Percentiles rank a stretch among this genome's conserved stretches.
These are phyloP conservation scores for Aspergillus ostianus DNA, from an alignment of 495 filamentous ascomycete genomes.

Conservation along the genomic window DNA sequence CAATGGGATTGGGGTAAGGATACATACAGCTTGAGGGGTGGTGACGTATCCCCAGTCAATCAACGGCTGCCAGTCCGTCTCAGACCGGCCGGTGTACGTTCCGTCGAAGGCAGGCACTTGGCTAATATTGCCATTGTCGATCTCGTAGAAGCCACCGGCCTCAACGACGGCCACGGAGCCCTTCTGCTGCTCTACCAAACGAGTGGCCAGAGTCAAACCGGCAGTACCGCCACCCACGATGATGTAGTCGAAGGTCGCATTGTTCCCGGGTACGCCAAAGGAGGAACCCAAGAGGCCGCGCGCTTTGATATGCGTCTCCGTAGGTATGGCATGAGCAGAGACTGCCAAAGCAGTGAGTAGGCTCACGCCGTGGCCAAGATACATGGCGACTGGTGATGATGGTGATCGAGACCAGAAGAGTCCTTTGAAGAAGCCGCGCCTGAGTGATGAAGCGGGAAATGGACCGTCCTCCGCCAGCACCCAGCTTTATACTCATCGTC, in stretches of 20 bases:
- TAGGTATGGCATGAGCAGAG: neutral
- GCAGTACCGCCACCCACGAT: constrained; percentile 52
- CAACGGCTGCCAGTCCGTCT: constrained; percentile 24
- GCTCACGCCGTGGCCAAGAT: neutral
- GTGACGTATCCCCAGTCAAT: constrained; percentile 45
- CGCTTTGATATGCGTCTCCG: neutral
- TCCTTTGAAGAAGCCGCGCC: neutral
- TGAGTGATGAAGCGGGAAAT: neutral
- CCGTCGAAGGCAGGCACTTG: constrained; percentile 38
- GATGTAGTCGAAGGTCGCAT: constrained; percentile 39
- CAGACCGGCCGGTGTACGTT: constrained; percentile 18
- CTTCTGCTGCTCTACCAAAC: constrained; percentile 33
- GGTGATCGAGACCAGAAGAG: neutral
- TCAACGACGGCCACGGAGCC: constrained; percentile 48
- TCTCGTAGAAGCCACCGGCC: constrained; percentile 52
- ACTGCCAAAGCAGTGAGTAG: neutral
- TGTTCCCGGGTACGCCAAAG: neutral
- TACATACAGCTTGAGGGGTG: constrained; percentile 30
- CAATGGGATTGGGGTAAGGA: too few relatives aligned
- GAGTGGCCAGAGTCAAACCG: constrained; percentile 44
- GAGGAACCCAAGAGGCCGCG: neutral
- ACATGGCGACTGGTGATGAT: neutral
- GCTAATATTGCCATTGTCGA: constrained; percentile 45
- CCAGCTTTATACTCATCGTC: neutral
- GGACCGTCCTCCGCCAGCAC: too few relatives aligned